phyloP scores from a whole-genome alignment of 129 eudicot genomes.

The Tanacetum coccineum region DNA sequence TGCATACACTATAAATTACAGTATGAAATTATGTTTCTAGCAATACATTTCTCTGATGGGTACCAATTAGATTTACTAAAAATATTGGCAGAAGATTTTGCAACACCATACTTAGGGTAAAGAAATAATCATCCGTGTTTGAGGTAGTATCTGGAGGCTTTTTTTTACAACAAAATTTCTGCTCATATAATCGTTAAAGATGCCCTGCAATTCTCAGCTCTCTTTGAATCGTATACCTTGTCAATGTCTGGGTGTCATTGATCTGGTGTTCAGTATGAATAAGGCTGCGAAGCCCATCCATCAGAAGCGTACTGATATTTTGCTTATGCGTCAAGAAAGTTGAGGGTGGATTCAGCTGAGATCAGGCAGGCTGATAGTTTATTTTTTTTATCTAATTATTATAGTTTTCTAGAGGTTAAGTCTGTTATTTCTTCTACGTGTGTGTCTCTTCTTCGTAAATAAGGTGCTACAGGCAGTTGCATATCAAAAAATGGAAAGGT shows the following conservation, averaged over 20 bases:
- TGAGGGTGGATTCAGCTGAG: conserved; percentile 35
- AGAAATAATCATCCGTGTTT: conserved; percentile 28
- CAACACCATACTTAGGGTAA: conserved; percentile 28
- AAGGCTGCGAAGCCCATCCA: conserved; percentile 51
- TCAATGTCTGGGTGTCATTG: conserved; percentile 24
- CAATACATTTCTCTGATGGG: conserved; percentile 33
- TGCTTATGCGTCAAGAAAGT: conserved; percentile 37
- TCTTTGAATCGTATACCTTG: conserved; percentile 27
- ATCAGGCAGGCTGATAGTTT: conserved; percentile 24
- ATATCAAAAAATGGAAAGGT: conserved; percentile 79
- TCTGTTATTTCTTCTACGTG: conserved; percentile 25
- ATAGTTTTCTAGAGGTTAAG: conserved; percentile 35
- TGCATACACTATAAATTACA: conserved; percentile 32
- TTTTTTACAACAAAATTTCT: conserved; percentile 21
- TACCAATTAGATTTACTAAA: conserved; percentile 37
- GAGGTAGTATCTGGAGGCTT: conserved; percentile 28
- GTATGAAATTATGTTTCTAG: conserved; percentile 37
- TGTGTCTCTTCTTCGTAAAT: conserved; percentile 36
- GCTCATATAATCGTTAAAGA: conserved; percentile 31
- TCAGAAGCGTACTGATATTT: conserved; percentile 36
- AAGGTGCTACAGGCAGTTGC: conserved; percentile 47
- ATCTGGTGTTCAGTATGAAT: conserved; percentile 35
- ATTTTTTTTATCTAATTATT: conserved; percentile 30
- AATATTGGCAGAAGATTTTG: conserved; percentile 36
- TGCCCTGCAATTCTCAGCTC: conserved; percentile 42